Evolutionary conservation across 2,329 filamentous ascomycete species (phyloP), one percentile per base, ranked within the genome.

Genomic region (Macrophomina pseudophaseolina): DNA sequence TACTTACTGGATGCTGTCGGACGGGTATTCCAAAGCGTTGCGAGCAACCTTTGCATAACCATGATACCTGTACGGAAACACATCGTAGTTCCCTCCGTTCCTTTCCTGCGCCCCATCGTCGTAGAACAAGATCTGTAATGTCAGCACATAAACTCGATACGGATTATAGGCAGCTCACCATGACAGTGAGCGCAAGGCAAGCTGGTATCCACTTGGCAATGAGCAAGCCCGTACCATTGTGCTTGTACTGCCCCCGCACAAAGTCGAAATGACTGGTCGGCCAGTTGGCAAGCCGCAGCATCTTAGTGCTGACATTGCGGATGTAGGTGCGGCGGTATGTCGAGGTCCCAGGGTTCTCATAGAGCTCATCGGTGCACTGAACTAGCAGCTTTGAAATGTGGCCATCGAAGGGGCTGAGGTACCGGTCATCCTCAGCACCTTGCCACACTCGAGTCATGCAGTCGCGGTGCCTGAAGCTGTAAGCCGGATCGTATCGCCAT

Each of bases 261-360:
- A 71, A 74, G 30, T 75, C 70, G 11, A 76, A 65, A 46, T 75
- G 74, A 18, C 70, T 72, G 30, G 73, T 71, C 1, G 74, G 74
- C 75, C 75, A 77, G 18, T 76, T 74, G 0, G 75, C 74, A 28
- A 77, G 38, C 14, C 75, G 70, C 30, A 77, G 64, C 28, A 69
- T 74, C 8, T 71, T 23, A 0, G 75, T 74, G 1, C 72, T 68
- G 4, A 75, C 67, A 44, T 76, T 76, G 1, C 73, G 72, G 33
- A 77, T 70, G 68, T 73, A 74, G 0, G 74, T 75, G 2, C 74
- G 74, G 23, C 73, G 70, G 54, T 74, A 74, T 3, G 74, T 76
- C 12, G 68, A 70, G 8, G 71, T 73, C 2, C 68, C 65, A 2
- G 71, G 69, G 28, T 74, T 71, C 46, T 76, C 73, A 54, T 74